Conservation (phyloP, 2,329 filamentous ascomycete species). For the Neopestalotiopsis rosae region DNA sequence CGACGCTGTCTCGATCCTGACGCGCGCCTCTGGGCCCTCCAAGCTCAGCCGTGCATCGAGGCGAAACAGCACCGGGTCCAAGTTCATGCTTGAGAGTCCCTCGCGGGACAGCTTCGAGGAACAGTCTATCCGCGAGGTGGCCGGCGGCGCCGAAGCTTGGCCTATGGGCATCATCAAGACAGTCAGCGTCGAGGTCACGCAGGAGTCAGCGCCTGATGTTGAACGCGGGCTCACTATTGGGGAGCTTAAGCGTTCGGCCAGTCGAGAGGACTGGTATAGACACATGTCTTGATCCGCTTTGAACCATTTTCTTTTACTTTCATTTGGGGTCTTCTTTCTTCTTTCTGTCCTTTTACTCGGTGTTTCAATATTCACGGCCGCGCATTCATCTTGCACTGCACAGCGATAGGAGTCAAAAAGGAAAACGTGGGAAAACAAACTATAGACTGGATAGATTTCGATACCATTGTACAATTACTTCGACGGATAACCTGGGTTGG, state of each 20-base stretch:
- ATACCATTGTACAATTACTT: constrained; percentile 2
- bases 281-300: constrained; percentile 17
- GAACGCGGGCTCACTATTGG: constrained; percentile 22
- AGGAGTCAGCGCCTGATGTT: constrained; percentile 37
- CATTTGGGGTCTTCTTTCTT: neutral
- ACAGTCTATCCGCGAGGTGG: constrained; percentile 20
- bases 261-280: constrained; percentile 26
- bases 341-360: too few relatives aligned
- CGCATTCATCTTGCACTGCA: neutral
- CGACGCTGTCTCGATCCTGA: constrained; percentile 28
- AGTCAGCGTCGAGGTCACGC: constrained; percentile 41
- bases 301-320: neutral
- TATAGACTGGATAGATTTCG: neutral
- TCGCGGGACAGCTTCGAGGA: constrained; percentile 26
- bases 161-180: constrained; percentile 44
- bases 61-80: constrained; percentile 29
- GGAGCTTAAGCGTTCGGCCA: constrained; percentile 17
- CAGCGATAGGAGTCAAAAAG: constrained; percentile 1
- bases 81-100: constrained; percentile 33
- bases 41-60: constrained; percentile 22
- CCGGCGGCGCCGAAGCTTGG: constrained; percentile 27
- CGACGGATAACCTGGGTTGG: neutral
- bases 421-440: neutral
- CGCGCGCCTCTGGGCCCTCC: constrained; percentile 24
- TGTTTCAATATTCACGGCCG: neutral